Conservation (phyloP, 106 monocot species). For the Dendrobium huoshanense region DNA sequence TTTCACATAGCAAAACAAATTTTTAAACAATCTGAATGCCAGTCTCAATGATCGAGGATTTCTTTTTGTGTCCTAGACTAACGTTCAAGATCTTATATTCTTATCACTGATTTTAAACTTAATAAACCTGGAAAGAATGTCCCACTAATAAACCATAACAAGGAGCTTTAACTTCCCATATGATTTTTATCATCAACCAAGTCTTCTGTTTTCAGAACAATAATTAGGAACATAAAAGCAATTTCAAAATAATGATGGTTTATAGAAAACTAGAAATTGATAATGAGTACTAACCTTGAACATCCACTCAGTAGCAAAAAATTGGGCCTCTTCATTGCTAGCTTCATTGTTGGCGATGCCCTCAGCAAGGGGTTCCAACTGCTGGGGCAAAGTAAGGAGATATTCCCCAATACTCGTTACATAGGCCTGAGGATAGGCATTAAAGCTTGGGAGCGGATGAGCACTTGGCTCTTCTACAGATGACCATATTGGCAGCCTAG, state of each 20-base stretch:
- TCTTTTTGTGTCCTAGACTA: neutral
- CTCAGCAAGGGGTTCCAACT: slow-evolving; percentile 85
- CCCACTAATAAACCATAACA: neutral
- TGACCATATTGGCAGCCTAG: slow-evolving; percentile 77
- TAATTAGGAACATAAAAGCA: neutral
- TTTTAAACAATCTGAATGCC: neutral
- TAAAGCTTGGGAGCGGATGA: slow-evolving; percentile 90
- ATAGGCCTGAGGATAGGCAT: slow-evolving; percentile 90
- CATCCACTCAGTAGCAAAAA: slow-evolving; percentile 99
- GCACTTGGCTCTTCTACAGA: slow-evolving; percentile 74
- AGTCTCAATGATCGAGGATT: neutral
- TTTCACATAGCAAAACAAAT: neutral
- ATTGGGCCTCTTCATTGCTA: slow-evolving; percentile 70
- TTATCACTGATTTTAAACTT: neutral
- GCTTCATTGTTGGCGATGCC: slow-evolving; percentile 52
- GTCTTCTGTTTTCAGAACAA: neutral
- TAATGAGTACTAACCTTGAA: slow-evolving; percentile 60
- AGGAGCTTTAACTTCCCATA: neutral
- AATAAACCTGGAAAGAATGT: neutral
- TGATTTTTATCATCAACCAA: neutral
- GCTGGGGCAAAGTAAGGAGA: slow-evolving; percentile 91
- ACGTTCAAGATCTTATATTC: neutral
- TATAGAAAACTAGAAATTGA: neutral
- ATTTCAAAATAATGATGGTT: neutral
- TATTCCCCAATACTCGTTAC: slow-evolving; percentile 93